Base-by-base conservation (phyloP, 2,329 filamentous ascomycete genomes). In the Chaetoscypha palmicola region DNA sequence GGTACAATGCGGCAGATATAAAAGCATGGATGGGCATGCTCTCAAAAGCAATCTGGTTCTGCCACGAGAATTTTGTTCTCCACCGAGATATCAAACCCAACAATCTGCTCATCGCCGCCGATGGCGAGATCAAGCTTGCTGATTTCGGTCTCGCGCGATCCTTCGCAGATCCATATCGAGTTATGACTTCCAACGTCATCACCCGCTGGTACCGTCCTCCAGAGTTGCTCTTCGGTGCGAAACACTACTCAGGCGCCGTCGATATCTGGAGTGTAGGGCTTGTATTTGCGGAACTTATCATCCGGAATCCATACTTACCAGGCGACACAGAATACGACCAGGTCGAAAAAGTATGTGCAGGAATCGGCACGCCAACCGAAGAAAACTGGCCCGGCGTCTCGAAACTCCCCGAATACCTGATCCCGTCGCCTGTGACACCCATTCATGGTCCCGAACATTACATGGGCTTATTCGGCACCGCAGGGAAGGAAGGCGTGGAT, bases 21-120 rank as follows among this genome's bases (percentile, higher is more conserved):
- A 98, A 98, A 65, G 85, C 89, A 12, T 98, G 92, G 92, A 94
- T 96, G 83, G 86, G 86, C 51, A 97, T 97, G 92, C 76, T 97
- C n/a, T 78, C 77, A 21, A 81, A 91, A 32, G 92, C 86, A 20
- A 80, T 97, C 21, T 94, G 88, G 83, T 98, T 94, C 71, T 97
- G 92, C 66, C 92, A 98, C 66, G 86, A 90, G 62, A 94, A 92
- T 64, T 91, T 84, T 58, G 79, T 98, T 14, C 74, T 98, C 22
- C 92, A 98, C 67, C 86, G 92, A 57, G 92, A 98, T 71, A 97
- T 98, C 72, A 98, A 98, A 68, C 91, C 91, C 37, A 97, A 97
- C 76, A 98, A 98, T 69, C 70, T 97, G 66, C 74, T 98, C 47
- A 94, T 98, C 57, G 89, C 89, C 17, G 85, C 87, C 32, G 86